phyloP scores from a whole-genome alignment of 768 basidiomycete genomes.

The Agaricus subrufescens region DNA sequence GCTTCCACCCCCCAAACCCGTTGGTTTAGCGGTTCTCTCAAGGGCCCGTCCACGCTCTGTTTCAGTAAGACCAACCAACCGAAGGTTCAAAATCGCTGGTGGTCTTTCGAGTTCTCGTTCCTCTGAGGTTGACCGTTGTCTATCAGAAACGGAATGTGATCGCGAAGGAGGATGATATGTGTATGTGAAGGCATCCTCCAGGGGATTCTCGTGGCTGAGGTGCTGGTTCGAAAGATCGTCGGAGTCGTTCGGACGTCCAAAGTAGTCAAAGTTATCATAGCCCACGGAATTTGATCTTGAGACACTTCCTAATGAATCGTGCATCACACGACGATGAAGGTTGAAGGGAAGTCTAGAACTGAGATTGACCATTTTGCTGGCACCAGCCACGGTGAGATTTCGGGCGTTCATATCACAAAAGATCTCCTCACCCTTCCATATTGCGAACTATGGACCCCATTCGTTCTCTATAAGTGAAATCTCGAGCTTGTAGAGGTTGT shows the following conservation, averaged over 20 bases:
- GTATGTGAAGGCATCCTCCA: background rate
- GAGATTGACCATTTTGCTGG: slow-evolving; percentile 70
- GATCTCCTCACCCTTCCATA: slow-evolving; percentile 48
- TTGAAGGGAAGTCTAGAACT: slow-evolving; percentile 58
- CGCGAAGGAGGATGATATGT: background rate
- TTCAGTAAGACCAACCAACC: slow-evolving; percentile 23
- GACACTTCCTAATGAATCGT: slow-evolving; percentile 17
- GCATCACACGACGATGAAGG: slow-evolving; percentile 36
- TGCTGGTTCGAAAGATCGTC: background rate
- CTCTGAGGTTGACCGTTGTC: background rate
- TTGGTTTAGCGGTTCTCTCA: slow-evolving; percentile 13
- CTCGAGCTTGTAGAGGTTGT: background rate
- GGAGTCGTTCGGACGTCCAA: slow-evolving; percentile 9
- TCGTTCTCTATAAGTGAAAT: background rate
- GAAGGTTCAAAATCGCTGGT: slow-evolving; percentile 25
- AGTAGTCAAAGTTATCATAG: slow-evolving; percentile 6
- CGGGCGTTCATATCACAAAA: slow-evolving; percentile 1
- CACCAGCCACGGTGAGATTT: background rate
- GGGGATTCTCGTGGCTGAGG: slow-evolving; percentile 7
- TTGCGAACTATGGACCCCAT: slow-evolving; percentile 43
- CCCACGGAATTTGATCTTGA: slow-evolving; percentile 22
- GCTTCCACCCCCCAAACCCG: slow-evolving; percentile 2
- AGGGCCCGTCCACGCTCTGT: slow-evolving; percentile 12
- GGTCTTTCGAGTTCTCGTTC: slow-evolving; percentile 16
- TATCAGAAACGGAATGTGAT: slow-evolving; percentile 5